Evolutionary conservation across 257 asterid genomes (phyloP).

Genomic region (Paraleonurus japonicus): DNA sequence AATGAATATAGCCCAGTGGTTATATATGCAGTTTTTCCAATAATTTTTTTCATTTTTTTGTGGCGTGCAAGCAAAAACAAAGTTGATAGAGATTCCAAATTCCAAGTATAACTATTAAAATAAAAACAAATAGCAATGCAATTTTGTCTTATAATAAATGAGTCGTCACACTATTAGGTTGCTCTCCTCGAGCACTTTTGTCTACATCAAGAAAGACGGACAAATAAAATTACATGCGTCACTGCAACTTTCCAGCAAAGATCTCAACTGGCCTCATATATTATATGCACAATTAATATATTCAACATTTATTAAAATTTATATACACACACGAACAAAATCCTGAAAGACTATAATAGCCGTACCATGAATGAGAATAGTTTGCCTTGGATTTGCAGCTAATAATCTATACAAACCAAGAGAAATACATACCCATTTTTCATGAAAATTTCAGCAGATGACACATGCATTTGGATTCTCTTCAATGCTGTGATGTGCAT

Average conservation of each 20-base stretch:
- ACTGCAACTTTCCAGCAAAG: conserved; percentile 36
- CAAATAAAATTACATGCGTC: conserved; percentile 9
- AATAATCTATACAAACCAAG: background rate
- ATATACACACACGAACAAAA: conserved; percentile 19
- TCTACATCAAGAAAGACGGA: conserved; percentile 20
- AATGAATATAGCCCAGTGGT: background rate
- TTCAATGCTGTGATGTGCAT: conserved; percentile 57
- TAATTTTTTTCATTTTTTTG: background rate
- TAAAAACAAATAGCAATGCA: conserved; percentile 19
- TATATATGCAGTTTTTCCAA: background rate
- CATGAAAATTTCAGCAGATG: conserved; percentile 23
- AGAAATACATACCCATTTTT: too few relatives aligned
- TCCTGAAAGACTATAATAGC: conserved; percentile 13
- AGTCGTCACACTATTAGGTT: conserved; percentile 17
- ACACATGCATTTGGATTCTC: conserved; percentile 70
- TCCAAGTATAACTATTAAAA: background rate
- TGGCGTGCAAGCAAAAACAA: background rate
- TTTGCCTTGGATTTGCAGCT: conserved; percentile 2
- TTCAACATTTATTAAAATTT: background rate
- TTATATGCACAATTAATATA: background rate
- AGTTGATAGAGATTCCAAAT: background rate
- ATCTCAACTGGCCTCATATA: conserved; percentile 5
- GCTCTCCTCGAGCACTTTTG: conserved; percentile 15
- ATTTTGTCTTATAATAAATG: conserved; percentile 25
- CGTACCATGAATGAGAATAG: conserved; percentile 7